These are phyloP conservation scores for Triadica sebifera DNA, from an alignment of 345 rosid genomes.

Conservation along the genomic window DNA sequence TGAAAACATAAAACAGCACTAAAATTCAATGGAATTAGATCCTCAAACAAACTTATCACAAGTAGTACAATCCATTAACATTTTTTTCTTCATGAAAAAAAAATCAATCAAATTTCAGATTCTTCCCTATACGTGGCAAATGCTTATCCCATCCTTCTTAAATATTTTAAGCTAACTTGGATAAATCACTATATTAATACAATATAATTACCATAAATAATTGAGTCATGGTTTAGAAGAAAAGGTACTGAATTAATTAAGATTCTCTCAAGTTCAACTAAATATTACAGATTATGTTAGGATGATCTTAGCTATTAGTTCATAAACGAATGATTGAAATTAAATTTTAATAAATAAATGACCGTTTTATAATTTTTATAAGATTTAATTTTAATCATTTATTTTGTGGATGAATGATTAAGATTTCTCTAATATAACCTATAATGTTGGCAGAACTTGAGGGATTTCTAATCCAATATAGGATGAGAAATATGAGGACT, in stretches of 20 bases:
- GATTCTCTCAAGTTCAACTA: no score
- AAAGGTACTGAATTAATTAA: no score
- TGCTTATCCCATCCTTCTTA: background rate
- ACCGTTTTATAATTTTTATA: no score
- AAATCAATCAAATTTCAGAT: background rate
- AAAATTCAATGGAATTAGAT: background rate
- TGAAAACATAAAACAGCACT: background rate
- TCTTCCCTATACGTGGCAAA: background rate
- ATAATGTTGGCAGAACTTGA: background rate
- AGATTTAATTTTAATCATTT: no score
- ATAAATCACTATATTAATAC: background rate
- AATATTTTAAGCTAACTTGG: background rate
- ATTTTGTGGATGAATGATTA: no score
- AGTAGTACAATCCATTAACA: no score
- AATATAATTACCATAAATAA: background rate
- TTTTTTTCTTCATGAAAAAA: background rate
- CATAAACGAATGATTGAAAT: no score
- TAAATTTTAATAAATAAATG: no score
- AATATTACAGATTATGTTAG: no score
- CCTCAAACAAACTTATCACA: background rate
- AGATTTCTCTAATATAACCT: no score
- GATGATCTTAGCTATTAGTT: no score
- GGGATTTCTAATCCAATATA: background rate
- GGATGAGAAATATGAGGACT: slow-evolving; percentile 33
- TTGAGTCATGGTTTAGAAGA: background rate